phyloP scores from a whole-genome alignment of 768 basidiomycete genomes.

The Trametes gibbosa region DNA sequence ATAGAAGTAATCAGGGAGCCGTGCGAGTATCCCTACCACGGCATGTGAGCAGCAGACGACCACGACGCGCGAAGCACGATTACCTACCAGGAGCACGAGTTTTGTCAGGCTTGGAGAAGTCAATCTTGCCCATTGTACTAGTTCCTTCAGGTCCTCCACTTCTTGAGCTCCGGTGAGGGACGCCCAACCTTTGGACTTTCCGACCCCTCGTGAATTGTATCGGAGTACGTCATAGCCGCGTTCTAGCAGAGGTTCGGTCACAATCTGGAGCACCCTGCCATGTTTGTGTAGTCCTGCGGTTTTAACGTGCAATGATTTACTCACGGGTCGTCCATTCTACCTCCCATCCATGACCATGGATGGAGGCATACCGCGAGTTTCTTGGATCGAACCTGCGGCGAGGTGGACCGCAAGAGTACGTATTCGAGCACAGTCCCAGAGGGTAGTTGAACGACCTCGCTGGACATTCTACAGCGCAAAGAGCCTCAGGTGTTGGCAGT shows the following conservation, averaged over 20 bases:
- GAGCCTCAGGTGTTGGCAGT: background rate
- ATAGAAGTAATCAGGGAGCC: slow-evolving; percentile 72
- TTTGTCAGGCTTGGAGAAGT: slow-evolving; percentile 42
- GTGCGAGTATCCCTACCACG: slow-evolving; percentile 74
- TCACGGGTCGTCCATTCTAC: slow-evolving; percentile 73
- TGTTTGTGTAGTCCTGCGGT: background rate
- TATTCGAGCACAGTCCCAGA: slow-evolving; percentile 26
- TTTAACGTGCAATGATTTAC: slow-evolving; percentile 28
- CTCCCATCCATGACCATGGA: slow-evolving; percentile 86
- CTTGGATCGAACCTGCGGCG: slow-evolving; percentile 10
- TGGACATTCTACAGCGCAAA: background rate
- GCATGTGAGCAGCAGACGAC: background rate
- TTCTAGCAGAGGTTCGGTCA: slow-evolving; percentile 42
- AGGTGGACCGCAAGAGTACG: slow-evolving; percentile 3
- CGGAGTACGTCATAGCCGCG: slow-evolving; percentile 56
- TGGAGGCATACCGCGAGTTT: slow-evolving; percentile 72
- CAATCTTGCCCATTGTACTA: slow-evolving; percentile 54
- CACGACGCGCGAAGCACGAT: background rate
- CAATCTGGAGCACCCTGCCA: slow-evolving; percentile 43
- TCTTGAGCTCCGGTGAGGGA: slow-evolving; percentile 73
- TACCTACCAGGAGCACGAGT: slow-evolving; percentile 59
- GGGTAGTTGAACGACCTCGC: slow-evolving; percentile 19
- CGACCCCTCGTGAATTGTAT: slow-evolving; percentile 80
- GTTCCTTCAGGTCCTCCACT: slow-evolving; percentile 62
- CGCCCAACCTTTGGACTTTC: slow-evolving; percentile 67